Evolutionary conservation across 2,329 filamentous ascomycete species (phyloP), one percentile per base, ranked within the genome.

Genomic region (Fusarium secorum): DNA sequence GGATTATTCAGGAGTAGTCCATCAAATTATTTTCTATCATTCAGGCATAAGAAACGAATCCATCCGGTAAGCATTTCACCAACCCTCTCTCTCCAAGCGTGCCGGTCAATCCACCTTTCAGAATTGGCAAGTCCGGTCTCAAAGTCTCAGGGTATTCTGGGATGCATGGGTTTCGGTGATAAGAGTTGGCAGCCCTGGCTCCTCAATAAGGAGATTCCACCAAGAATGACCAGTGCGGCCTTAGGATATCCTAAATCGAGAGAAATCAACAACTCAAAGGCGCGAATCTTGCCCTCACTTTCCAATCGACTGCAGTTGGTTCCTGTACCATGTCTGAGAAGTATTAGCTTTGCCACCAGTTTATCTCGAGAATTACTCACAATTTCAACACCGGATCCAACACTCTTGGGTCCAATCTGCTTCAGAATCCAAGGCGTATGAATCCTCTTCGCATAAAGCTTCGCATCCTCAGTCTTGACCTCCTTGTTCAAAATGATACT

Each of bases 341-440:
- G 4, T 0, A 13, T 72, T 52, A 72, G 66, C 15, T 0, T 8
- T 15, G 0, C 3, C 10, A 3, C 0, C 28, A 33, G 0, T 4
- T 11, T 6, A 5, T 22, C 5, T 2, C 0, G 7, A 1, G 1
- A 0, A 1, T 0, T 5, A 66, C 73, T 71, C 7, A 75, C 73
- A 26, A 56, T 69, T 17, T 75, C 73, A 15, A 72, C 61, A 0
- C 73, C 73, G 3, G 73, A 64, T 1, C 73, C 73, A 11, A 75
- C 26, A 10, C 62, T 59, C 41, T 61, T 75, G 0, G 73, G 73
- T 0, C 53, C 71, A 18, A 75, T 38, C 4, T 44, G 51, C 41
- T 67, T 75, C 8, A 75, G 1, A 4, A 75, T 13, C 61, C 71
- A 71, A 4, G 73, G 73, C 0, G 73, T 64, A 20, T 64, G 32